Conservation (phyloP, 2,329 filamentous ascomycete genomes). For the Aspergillus jensenii region DNA sequence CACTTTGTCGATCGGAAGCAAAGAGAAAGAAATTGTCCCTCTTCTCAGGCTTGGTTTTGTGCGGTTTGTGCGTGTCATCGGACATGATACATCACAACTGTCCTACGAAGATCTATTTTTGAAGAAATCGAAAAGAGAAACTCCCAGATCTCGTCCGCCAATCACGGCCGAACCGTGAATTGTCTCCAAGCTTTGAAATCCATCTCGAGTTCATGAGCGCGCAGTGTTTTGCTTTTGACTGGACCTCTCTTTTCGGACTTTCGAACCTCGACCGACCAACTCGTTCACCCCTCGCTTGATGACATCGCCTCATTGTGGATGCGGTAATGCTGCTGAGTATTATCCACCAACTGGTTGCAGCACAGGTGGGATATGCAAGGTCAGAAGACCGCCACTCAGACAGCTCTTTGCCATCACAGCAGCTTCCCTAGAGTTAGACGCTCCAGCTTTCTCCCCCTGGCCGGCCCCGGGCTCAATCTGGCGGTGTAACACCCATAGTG, state of each 20-base stretch:
- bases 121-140: conserved; percentile 8
- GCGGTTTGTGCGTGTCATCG: conserved; percentile 6
- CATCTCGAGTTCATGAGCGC: neutral
- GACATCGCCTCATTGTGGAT: conserved; percentile 7
- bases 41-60: neutral
- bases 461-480: conserved; percentile 21
- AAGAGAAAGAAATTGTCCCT: neutral
- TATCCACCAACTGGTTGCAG: neutral
- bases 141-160: conserved; percentile 7
- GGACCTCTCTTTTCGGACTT: neutral
- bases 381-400: conserved; percentile 7
- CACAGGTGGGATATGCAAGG: conserved; percentile 12
- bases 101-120: conserved; percentile 7
- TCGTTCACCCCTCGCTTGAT: conserved; percentile 2
- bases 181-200: neutral
- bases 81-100: conserved; percentile 13
- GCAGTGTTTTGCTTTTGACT: neutral
- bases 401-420: neutral
- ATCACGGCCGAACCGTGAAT: conserved; percentile 1
- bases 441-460: conserved; percentile 9
- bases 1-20: neutral
- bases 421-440: neutral
- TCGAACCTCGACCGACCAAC: neutral
- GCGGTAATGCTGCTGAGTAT: neutral
- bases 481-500: conserved; percentile 22